These are phyloP conservation scores for Stephanodiscus minutulus DNA, from an alignment of 108 stramenopile species.

Conservation along the genomic window DNA sequence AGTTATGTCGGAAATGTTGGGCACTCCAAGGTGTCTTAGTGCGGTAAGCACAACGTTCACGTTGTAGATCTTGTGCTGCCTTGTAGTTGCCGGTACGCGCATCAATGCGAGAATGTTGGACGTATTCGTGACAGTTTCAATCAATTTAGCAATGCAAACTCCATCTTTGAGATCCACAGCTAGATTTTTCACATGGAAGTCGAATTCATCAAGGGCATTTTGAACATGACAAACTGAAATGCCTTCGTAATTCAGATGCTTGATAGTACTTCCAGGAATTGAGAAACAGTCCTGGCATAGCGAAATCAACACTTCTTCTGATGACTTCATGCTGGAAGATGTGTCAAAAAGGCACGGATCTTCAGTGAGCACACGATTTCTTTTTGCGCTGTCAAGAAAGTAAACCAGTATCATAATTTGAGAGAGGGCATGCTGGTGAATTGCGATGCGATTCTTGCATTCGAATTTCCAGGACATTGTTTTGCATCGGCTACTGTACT, in stretches of 20 bases:
- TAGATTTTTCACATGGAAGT: conserved; percentile 80
- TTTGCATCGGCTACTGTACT: conserved; percentile 79
- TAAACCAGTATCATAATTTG: conserved; percentile 74
- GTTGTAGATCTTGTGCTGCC: conserved; percentile 94
- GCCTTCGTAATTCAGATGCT: conserved; percentile 80
- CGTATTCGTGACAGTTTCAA: conserved; percentile 66
- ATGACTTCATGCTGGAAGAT: conserved; percentile 81
- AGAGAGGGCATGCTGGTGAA: conserved; percentile 67
- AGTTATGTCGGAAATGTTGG: conserved; percentile 59
- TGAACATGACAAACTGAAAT: conserved; percentile 82
- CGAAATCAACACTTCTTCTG: conserved; percentile 71
- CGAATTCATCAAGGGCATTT: conserved; percentile 87
- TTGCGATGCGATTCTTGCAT: conserved; percentile 58
- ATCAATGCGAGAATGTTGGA: conserved; percentile 59
- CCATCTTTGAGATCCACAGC: conserved; percentile 95
- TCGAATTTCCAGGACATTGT: conserved; percentile 79
- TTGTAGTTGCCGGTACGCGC: conserved; percentile 85
- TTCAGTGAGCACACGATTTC: conserved; percentile 57
- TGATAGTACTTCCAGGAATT: conserved; percentile 85
- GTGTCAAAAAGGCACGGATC: conserved; percentile 69
- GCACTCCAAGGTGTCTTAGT: conserved; percentile 52
- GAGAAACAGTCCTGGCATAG: conserved; percentile 83
- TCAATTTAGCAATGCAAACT: conserved; percentile 78
- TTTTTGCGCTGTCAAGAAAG: conserved; percentile 84
- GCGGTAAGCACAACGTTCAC: conserved; percentile 65